A percentile compares a stretch with the other conserved stretches of the same genome.
Conservation (phyloP, 192 early-diverging fungal genomes). For the Backusella tarrabulga region DNA sequence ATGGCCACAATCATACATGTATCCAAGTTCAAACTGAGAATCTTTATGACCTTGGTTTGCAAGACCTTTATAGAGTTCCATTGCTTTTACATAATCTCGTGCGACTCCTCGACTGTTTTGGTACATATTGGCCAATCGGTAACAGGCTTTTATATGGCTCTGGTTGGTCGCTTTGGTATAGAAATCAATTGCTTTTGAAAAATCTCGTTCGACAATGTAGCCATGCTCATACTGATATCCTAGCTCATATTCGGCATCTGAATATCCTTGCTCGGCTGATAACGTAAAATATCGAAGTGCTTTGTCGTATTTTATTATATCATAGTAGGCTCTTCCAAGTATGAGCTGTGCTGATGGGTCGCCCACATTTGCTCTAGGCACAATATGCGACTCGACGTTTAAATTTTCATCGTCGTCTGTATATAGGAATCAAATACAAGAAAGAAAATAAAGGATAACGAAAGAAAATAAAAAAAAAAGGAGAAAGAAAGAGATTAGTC, state of each 20-base stretch:
- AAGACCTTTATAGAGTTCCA: slow-evolving; percentile 58
- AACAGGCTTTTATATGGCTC: slow-evolving; percentile 51
- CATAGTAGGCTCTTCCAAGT: not conserved
- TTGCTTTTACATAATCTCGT: slow-evolving; percentile 45
- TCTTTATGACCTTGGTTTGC: slow-evolving; percentile 56
- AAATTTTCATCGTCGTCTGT: not conserved
- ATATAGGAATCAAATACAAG: not conserved
- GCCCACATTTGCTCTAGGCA: not conserved
- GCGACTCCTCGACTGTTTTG: slow-evolving; percentile 56
- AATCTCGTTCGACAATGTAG: slow-evolving; percentile 64
- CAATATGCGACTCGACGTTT: not conserved
- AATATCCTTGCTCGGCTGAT: slow-evolving; percentile 64
- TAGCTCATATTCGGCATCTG: slow-evolving; percentile 61
- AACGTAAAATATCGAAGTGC: slow-evolving; percentile 52
- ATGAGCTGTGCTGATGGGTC: not conserved
- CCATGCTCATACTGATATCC: slow-evolving; percentile 81
- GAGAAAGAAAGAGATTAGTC: not conserved
- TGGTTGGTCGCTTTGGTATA: slow-evolving; percentile 51
- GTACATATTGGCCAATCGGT: slow-evolving; percentile 57
- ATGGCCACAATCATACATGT: slow-evolving; percentile 66
- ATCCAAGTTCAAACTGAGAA: slow-evolving; percentile 70
- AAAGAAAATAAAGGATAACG: not conserved
- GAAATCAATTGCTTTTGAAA: slow-evolving; percentile 58
- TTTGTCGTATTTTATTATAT: not conserved
- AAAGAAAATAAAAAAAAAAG: not conserved